Percentiles rank a stretch among this genome's conserved stretches.
Evolutionary conservation across 2,329 filamentous ascomycete species (phyloP).

Genomic region (Beauveria varroae): DNA sequence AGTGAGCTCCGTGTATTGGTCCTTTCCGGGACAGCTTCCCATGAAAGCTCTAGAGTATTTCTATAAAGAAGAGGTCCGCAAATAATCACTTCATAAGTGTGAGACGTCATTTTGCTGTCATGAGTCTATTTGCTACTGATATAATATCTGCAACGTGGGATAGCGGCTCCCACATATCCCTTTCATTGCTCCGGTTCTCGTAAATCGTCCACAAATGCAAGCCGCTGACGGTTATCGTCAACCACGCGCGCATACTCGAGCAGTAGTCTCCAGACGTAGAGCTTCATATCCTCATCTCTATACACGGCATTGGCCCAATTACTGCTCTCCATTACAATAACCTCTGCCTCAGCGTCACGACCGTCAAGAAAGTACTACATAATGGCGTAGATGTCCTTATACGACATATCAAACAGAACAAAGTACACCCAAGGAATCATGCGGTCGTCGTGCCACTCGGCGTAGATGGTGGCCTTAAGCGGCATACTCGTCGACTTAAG

Average conservation of each 20-base stretch:
- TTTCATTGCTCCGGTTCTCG: background rate
- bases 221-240: constrained; percentile 22
- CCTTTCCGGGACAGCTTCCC: background rate
- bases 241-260: constrained; percentile 36
- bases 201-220: constrained; percentile 24
- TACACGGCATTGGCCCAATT: constrained; percentile 46
- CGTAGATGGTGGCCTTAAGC: background rate
- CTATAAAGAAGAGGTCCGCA: no score
- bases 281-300: constrained; percentile 46
- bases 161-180: background rate
- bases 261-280: constrained; percentile 46
- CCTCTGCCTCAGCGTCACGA: constrained; percentile 37
- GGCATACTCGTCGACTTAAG: background rate
- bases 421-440: constrained; percentile 57
- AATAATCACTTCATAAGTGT: no score
- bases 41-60: no score
- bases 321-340: constrained; percentile 43
- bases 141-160: background rate
- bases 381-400: constrained; percentile 38
- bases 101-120: no score
- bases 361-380: constrained; percentile 35
- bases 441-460: constrained; percentile 39
- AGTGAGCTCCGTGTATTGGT: background rate
- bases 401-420: constrained; percentile 52
- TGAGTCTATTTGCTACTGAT: background rate